Evolutionary conservation across 306 rosid genomes (phyloP), one percentile per base, ranked within the genome.

Genomic region (Nissolia schottii): DNA sequence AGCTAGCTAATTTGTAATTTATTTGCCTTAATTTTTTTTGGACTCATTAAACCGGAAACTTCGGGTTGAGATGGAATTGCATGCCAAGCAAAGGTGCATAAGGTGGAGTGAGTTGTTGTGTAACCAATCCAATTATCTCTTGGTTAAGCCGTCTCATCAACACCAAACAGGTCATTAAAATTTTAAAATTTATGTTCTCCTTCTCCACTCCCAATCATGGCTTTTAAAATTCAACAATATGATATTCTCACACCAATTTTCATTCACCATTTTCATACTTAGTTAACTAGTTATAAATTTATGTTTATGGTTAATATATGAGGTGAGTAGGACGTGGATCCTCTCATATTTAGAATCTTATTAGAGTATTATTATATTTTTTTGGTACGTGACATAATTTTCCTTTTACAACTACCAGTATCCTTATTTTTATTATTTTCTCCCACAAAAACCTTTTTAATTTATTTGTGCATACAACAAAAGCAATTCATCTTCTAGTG

Each of bases 81-180:
- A 45, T 63, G 77, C 54, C 20, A 86, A 86, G 90, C 67, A 84
- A 83, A 68, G 90, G 86, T 68, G 86, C 28, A n/a, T 7, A 37
- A 46, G 75, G 70, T 73, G 71, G 81, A 77, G 84, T 74, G 6
- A 74, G 80, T 70, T 40, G 41, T 37, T 40, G 41, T 37, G 59
- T 40, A 69, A 55, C 72, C 76, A 56, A 50, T 59, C 51, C 61
- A 46, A 37, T 64, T 70, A 63, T 71, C 64, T 19, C 50, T 62
- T 57, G 62, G 86, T 77, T 81, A 19, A 28, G 27, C 8, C 11
- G 84, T 88, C 85, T 27, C 70, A 63, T 85, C 90, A 54, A 14
- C 77, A 78, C 84, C 89, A 59, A 73, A 81, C 49, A 34, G 9
- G 37, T 34, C 71, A 34, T 51, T 9, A 7, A n/a, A 20, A 31